Conservation (phyloP, 108 stramenopile genomes). For the Cyclotella choctawhatcheeana region DNA sequence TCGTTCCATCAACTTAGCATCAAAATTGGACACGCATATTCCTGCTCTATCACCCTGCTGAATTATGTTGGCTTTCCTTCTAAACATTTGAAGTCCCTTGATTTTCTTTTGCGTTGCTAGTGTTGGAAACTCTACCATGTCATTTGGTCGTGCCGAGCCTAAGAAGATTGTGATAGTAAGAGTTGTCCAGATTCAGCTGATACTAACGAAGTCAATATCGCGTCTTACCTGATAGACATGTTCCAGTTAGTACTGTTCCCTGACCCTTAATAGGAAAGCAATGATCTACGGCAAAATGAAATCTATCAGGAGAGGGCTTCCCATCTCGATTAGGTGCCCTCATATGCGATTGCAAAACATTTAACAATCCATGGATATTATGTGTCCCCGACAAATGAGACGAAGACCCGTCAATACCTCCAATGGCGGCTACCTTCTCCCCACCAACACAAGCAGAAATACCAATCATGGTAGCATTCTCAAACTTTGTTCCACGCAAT, state of each 20-base stretch:
- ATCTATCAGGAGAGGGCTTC: constrained; percentile 50
- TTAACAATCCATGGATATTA: constrained; percentile 73
- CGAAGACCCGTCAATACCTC: constrained; percentile 18
- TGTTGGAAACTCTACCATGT: constrained; percentile 92
- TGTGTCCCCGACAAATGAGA: constrained; percentile 50
- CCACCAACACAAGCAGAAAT: constrained; percentile 93
- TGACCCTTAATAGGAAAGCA: constrained; percentile 96
- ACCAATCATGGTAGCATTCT: constrained; percentile 74
- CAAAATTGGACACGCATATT: constrained; percentile 93
- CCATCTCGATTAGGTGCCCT: constrained; percentile 68
- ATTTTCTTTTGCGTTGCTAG: constrained; percentile 89
- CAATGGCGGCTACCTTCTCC: constrained; percentile 88
- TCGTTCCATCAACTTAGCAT: constrained; percentile 92
- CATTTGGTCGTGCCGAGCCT: constrained; percentile 74
- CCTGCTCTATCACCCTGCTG: constrained; percentile 97
- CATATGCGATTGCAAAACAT: constrained; percentile 61
- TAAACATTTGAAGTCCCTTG: constrained; percentile 98
- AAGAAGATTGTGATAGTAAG: background rate
- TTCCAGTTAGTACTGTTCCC: constrained; percentile 98
- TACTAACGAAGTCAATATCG: no score
- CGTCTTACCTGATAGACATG: constrained; percentile 84
- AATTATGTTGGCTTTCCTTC: constrained; percentile 71
- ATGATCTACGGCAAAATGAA: constrained; percentile 93
- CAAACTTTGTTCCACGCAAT: constrained; percentile 76
- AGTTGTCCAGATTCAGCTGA: no score